These are phyloP conservation scores for Chytriomyces sp. DNA, from an alignment of 192 early-diverging fungal species.

Conservation along the genomic window DNA sequence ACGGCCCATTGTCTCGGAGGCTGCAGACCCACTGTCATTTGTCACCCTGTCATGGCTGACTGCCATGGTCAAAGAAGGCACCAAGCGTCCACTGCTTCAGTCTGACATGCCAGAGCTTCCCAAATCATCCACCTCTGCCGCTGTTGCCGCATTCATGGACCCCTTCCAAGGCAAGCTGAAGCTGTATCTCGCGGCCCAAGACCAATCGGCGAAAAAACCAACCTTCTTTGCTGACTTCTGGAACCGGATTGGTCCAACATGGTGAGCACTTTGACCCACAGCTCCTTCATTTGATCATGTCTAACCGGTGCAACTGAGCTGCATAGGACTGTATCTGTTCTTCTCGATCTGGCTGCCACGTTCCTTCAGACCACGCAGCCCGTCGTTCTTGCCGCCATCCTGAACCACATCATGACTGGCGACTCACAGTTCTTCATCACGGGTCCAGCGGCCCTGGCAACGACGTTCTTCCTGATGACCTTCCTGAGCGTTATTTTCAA, in stretches of 20 bases:
- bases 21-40: constrained; percentile 11
- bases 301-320: not conserved
- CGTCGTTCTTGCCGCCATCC: constrained; percentile 14
- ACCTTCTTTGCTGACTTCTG: constrained; percentile 13
- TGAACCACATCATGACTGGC: not conserved
- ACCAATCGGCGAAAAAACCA: not conserved
- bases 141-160: constrained; percentile 8
- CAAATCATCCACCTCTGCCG: not conserved
- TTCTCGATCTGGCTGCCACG: not conserved
- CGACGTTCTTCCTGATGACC: constrained; percentile 20
- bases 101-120: constrained; percentile 4
- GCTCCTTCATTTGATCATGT: not conserved
- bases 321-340: not conserved
- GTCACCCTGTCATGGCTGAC: constrained; percentile 17
- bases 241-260: not conserved
- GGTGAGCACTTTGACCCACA: not conserved
- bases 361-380: constrained; percentile 19
- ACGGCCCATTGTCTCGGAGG: not conserved
- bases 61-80: not conserved
- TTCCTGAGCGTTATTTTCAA: constrained; percentile 13
- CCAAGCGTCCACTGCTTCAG: not conserved
- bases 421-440: constrained; percentile 16
- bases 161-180: constrained; percentile 16
- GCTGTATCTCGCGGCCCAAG: not conserved
- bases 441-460: not conserved